phyloP scores from a whole-genome alignment of 352 stramenopile species.

The Globisporangium spiculum region DNA sequence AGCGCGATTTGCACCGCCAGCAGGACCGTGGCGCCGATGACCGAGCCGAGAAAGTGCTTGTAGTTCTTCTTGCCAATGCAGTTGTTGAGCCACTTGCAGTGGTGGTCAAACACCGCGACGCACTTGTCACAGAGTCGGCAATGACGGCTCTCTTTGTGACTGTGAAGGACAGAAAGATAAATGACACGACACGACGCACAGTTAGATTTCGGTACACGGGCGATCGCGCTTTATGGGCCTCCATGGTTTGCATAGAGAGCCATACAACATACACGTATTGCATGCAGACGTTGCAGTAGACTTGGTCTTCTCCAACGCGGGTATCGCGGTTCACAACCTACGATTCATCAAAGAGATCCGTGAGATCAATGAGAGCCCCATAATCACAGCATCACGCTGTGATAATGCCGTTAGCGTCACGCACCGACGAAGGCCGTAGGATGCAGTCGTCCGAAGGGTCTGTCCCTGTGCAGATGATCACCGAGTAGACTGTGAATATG shows the following conservation, averaged over 20 bases:
- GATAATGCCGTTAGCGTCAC: slow-evolving; percentile 10
- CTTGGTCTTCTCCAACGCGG: slow-evolving; percentile 36
- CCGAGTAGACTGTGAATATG: slow-evolving; percentile 49
- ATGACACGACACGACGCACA: neutral
- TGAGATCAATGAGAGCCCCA: neutral
- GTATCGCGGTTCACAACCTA: slow-evolving; percentile 18
- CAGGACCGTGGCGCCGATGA: slow-evolving; percentile 62
- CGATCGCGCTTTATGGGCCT: neutral
- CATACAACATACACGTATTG: slow-evolving; percentile 74
- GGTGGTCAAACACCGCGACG: slow-evolving; percentile 95
- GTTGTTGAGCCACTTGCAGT: slow-evolving; percentile 98
- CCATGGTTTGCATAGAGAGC: neutral
- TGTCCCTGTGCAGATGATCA: slow-evolving; percentile 60
- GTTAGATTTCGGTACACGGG: neutral
- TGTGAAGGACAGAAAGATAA: slow-evolving; percentile 19
- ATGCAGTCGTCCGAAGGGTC: slow-evolving; percentile 81
- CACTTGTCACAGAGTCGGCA: slow-evolving; percentile 97
- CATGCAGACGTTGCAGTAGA: slow-evolving; percentile 88
- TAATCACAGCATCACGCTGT: neutral
- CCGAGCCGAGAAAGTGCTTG: slow-evolving; percentile 70
- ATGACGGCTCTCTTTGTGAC: slow-evolving; percentile 86
- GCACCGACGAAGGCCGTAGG: slow-evolving; percentile 53
- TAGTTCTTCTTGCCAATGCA: slow-evolving; percentile 92
- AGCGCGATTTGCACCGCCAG: slow-evolving; percentile 69
- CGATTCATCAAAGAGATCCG: neutral